Base-by-base conservation (phyloP, 768 basidiomycete genomes). In the Termitomyces sp. region DNA sequence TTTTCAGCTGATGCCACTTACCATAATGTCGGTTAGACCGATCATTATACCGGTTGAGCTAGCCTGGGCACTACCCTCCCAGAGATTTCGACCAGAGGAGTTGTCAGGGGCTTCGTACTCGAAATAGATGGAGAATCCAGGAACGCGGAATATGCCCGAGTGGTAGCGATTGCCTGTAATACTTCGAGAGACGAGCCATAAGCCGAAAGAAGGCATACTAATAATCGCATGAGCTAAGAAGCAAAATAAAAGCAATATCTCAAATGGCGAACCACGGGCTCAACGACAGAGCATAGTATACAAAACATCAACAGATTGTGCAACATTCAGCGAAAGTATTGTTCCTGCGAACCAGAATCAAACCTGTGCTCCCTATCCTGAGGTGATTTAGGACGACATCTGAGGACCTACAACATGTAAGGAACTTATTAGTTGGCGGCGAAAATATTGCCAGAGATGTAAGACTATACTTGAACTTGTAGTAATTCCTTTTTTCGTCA, bases 21-120 rank as follows among this genome's bases (percentile, higher is more conserved):
- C 88, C 88, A 89, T 32, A 85, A 83, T 39, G 60, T 78, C 84
- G 65, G 86, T 86, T 22, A 90, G 69, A 2, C 84, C 86, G 16
- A 72, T 79, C 0, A 81, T 79, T 64, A 87, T 81, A 1, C 83
- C 81, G 62, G 85, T 88, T 8, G 72, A 72, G 0, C 78, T 81
- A 7, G 72, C 75, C 22, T 41, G 24, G 5, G 71, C 74, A 36
- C 79, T 79, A 2, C 85, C 87, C 58, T 83, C 79, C 86, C 86
- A 88, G 50, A 20, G 88, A 72, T 2, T 75, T 76, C 13, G 69
- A 60, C 85, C 85, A 86, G 71, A 71, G 43, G 82, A 82, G 64
- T 87, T 87, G 31, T 77, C 66, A 0, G 86, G 83, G 16, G 71
- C 65, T 41, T 81, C 75, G 46, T 82, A 80, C 6, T 72, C 78